Conservation (phyloP, 164 flowering plant species). For the Piper longum region DNA sequence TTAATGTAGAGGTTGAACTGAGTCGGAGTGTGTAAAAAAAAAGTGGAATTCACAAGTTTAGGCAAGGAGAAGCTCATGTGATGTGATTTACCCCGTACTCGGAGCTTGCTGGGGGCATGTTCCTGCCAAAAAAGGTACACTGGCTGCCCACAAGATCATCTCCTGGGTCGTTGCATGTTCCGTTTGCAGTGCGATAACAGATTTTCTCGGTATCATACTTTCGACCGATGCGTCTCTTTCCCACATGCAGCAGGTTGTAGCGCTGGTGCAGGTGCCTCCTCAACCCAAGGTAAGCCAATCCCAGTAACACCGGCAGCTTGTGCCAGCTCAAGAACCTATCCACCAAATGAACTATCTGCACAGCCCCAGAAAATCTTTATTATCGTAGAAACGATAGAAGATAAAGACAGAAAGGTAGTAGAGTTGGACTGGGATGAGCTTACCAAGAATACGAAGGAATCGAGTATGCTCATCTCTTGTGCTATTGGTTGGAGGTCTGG, state of each 20-base stretch:
- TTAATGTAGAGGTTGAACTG: too few relatives aligned
- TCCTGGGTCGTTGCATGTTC: constrained; percentile 24
- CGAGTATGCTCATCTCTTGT: constrained; percentile 31
- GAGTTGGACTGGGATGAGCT: constrained; percentile 1
- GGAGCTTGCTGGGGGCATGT: constrained; percentile 9
- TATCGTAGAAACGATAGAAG: not conserved
- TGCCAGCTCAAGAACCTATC: constrained; percentile 30
- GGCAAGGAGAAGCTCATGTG: constrained; percentile 24
- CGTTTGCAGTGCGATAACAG: constrained; percentile 24
- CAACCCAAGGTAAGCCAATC: constrained; percentile 19
- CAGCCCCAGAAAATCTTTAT: not conserved
- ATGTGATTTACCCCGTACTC: constrained; percentile 28
- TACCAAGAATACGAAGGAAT: constrained; percentile 32
- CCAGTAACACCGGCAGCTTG: constrained; percentile 29
- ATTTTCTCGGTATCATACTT: constrained; percentile 13
- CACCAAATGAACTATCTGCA: constrained; percentile 20
- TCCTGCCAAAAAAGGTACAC: constrained; percentile 31
- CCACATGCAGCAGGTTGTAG: constrained; percentile 32
- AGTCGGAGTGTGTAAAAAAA: too few relatives aligned
- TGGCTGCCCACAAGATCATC: constrained; percentile 17
- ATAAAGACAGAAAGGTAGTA: not conserved
- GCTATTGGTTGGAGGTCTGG: constrained; percentile 27
- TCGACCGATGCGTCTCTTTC: constrained; percentile 12
- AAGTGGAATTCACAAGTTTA: constrained; percentile 13
- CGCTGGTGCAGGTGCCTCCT: constrained; percentile 24